Evolutionary conservation across 257 asterid genomes (phyloP).

Genomic region (Phtheirospermum japonicum): DNA sequence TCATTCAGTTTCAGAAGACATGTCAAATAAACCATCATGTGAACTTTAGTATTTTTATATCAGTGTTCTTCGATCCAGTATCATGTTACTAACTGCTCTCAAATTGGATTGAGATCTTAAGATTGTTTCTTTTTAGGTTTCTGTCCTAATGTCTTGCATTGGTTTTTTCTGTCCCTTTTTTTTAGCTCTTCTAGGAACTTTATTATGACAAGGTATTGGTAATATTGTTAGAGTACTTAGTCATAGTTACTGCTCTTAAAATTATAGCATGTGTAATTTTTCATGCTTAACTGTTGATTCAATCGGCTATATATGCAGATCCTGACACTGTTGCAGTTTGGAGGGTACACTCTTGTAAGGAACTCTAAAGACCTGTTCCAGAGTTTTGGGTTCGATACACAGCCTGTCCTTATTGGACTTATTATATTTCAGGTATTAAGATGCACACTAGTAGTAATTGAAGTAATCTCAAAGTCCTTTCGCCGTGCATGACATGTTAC

Average conservation of each 20-base stretch:
- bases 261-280: neutral
- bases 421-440: constrained; percentile 81
- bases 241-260: constrained; percentile 10
- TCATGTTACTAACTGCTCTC: neutral
- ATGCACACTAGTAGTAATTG: neutral
- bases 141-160: neutral
- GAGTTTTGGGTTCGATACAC: constrained; percentile 98
- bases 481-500: too few species aligned
- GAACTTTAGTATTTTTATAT: neutral
- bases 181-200: neutral
- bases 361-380: constrained; percentile 88
- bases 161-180: neutral
- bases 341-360: constrained; percentile 93
- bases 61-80: neutral
- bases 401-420: constrained; percentile 96
- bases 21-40: neutral
- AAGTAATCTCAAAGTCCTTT: too few species aligned
- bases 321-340: constrained; percentile 84
- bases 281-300: constrained; percentile 22
- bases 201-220: neutral
- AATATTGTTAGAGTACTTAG: neutral
- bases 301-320: constrained; percentile 49
- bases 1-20: neutral
- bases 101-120: neutral
- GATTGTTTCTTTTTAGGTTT: neutral